Conservation (phyloP, 2,329 filamentous ascomycete species). For the Byssochlamys sp. region DNA sequence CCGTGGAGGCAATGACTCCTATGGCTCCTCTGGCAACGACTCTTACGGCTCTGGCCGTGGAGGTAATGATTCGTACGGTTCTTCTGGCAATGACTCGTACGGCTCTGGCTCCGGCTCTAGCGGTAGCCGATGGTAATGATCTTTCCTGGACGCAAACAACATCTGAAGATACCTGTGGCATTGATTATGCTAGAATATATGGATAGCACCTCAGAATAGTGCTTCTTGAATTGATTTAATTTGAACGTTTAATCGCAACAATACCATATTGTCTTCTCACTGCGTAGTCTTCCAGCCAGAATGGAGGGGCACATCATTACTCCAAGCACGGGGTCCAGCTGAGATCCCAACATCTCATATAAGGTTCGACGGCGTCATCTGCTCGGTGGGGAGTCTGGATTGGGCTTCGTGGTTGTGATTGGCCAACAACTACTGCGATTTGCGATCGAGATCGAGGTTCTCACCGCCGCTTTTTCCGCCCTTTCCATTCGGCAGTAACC, state of each 20-base stretch:
- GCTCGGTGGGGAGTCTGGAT: not conserved
- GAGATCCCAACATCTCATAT: not conserved
- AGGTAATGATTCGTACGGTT: not conserved
- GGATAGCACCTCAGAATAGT: not conserved
- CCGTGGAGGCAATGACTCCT: not conserved
- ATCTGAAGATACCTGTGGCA: not conserved
- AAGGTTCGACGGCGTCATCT: not conserved
- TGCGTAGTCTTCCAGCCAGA: not conserved
- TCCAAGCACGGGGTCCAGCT: not conserved
- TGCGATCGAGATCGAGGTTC: not conserved
- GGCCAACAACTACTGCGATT: not conserved
- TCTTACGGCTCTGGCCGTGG: conserved; percentile 5
- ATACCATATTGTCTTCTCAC: not conserved
- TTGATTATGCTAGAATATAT: not conserved
- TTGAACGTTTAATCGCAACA: not conserved
- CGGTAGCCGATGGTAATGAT: not conserved
- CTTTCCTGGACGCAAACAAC: not conserved
- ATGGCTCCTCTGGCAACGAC: not conserved
- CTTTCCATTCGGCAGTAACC: conserved; percentile 2
- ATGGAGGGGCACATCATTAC: not conserved
- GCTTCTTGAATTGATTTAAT: not conserved
- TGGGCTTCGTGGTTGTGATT: not conserved
- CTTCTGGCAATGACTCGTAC: conserved; percentile 6
- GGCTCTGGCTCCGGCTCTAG: not conserved
- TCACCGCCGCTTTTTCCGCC: conserved; percentile 3